Percentiles rank a stretch among this genome's conserved stretches.
Evolutionary conservation across 1,139 yeast species (phyloP).

Genomic region (Meyerozyma carpophila): DNA sequence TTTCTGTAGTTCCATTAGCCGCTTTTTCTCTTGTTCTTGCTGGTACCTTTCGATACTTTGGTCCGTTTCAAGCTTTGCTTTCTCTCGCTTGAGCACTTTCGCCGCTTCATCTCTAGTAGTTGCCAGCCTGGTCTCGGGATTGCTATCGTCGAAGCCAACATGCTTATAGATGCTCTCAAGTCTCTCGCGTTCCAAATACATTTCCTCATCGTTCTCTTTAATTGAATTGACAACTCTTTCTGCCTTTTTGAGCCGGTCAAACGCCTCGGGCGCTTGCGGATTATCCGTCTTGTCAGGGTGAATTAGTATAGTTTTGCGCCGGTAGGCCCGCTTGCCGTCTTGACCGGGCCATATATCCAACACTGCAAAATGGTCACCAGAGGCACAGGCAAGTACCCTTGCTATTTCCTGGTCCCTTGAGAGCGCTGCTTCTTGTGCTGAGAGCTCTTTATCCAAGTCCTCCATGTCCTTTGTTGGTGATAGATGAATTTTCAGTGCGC

Average conservation of each 20-base stretch:
- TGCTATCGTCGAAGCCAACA: background rate
- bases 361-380: slow-evolving; percentile 1
- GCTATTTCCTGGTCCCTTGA: slow-evolving; percentile 6
- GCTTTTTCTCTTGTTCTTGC: background rate
- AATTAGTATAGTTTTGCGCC: background rate
- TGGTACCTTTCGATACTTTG: background rate
- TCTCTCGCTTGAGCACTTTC: background rate
- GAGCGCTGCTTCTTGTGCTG: slow-evolving; percentile 1
- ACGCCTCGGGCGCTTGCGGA: slow-evolving; percentile 9
- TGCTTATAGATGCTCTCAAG: slow-evolving; percentile 1
- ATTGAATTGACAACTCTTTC: slow-evolving; percentile 8
- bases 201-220: slow-evolving; percentile 1
- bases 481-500: background rate
- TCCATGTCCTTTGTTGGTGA: slow-evolving; percentile 2
- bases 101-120: background rate
- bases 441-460: background rate
- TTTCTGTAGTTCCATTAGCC: background rate
- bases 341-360: slow-evolving; percentile 1
- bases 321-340: background rate
- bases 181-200: background rate
- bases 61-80: background rate
- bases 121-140: background rate
- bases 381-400: background rate
- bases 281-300: slow-evolving; percentile 11
- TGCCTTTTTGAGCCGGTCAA: slow-evolving; percentile 10